Base-by-base conservation (phyloP, 495 filamentous ascomycete species). In the Immersiella caudata region DNA sequence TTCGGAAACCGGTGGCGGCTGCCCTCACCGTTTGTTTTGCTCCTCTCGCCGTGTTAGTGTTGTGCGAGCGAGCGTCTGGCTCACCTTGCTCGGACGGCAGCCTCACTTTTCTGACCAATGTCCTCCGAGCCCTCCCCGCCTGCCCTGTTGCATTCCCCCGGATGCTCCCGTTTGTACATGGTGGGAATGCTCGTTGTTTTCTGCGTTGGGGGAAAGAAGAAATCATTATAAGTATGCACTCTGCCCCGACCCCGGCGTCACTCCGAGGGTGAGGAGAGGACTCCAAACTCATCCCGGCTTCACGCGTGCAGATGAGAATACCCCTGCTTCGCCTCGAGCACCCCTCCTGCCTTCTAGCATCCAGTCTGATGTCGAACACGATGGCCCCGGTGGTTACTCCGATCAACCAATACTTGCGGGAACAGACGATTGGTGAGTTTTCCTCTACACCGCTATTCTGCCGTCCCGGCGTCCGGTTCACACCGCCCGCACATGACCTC, bases 361-460 rank as follows among this genome's bases (percentile, higher is more conserved):
- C 40, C 40, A 14, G 5, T 46, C 5, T 14, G 40, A 46, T 46
- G 14, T 46, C 40, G 16, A 46, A 46, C 40, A 46, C 40, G 11
- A 73, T 73, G 71, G 71, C 64, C 3, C 66, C 71, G n/a, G 64
- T 49, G 49, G 49, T 57, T 50, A 55, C 66, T 18, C 59, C 54
- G 0, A 20, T 68, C 14, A 67, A 71, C 67, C 59, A 49, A 6
- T 62, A 26, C 14, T 26, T 68, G 62, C 65, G 65, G 14, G 63
- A 68, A 27, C 72, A 74, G 56, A 66, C 62, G 18, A 68, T 70
- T 67, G 72, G 72, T 74, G 57, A 67, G 70, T 64, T 25, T 14
- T 66, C 12, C 25, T 14, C 51, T 25, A 22, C 46, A 49, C 20
- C 12, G 8, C 52, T 18, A 26, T 7, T 26, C 16, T 8, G 6